Conservation (phyloP, 306 rosid genomes). For the Prosopis cineraria region DNA sequence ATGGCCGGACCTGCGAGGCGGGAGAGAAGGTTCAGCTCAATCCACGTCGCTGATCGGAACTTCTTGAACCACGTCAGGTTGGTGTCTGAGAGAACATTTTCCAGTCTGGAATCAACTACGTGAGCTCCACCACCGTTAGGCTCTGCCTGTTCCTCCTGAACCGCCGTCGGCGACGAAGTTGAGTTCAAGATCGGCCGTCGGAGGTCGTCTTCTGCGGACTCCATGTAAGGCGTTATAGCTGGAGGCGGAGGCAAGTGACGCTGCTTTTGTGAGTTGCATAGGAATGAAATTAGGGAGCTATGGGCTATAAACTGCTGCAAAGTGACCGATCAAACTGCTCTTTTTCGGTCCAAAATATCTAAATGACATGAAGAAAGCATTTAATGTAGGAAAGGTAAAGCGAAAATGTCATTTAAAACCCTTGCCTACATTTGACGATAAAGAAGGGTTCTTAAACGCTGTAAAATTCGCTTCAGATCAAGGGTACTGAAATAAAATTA, state of each 20-base stretch:
- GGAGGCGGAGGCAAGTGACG: neutral
- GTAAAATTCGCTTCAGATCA: too few species aligned
- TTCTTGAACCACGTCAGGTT: constrained; percentile 37
- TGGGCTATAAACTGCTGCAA: too few species aligned
- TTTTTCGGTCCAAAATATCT: too few species aligned
- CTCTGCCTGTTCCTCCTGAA: neutral
- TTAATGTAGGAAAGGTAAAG: too few species aligned
- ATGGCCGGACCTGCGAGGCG: constrained; percentile 71
- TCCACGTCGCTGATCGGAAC: constrained; percentile 51
- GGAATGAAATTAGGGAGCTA: too few species aligned
- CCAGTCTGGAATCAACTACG: constrained; percentile 43
- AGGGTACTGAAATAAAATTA: too few species aligned
- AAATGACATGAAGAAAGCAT: too few species aligned
- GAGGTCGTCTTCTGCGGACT: constrained; percentile 24
- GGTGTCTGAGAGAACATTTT: constrained; percentile 50
- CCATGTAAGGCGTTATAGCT: constrained; percentile 24
- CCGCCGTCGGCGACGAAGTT: neutral
- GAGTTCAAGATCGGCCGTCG: constrained; percentile 29
- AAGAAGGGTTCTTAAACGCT: too few species aligned
- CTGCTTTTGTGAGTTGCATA: neutral
- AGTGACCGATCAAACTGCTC: too few species aligned
- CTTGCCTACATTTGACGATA: too few species aligned
- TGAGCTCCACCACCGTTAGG: neutral
- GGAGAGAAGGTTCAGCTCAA: constrained; percentile 63
- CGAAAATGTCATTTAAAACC: too few species aligned